Conservation (phyloP, 768 basidiomycete species). For the Boletus sensibilis region DNA sequence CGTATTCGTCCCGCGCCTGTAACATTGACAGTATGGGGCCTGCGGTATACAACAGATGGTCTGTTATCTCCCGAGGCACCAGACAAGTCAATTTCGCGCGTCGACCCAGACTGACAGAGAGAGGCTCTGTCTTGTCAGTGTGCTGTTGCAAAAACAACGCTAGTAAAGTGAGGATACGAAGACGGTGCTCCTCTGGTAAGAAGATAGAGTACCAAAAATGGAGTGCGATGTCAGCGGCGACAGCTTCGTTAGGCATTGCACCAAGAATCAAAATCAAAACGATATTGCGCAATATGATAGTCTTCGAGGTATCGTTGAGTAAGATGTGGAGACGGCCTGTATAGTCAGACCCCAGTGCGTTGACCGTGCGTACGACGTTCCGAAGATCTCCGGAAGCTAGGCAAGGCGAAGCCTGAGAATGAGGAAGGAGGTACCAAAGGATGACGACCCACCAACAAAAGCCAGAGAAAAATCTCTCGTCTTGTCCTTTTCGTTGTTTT, state of each 20-base stretch:
- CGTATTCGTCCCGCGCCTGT: slow-evolving; percentile 30
- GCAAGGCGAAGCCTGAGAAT: background rate
- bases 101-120: slow-evolving; percentile 11
- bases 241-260: slow-evolving; percentile 25
- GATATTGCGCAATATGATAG: slow-evolving; percentile 38
- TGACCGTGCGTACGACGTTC: slow-evolving; percentile 42
- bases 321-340: slow-evolving; percentile 39
- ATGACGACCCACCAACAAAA: slow-evolving; percentile 16
- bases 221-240: slow-evolving; percentile 43
- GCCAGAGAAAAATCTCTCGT: slow-evolving; percentile 24
- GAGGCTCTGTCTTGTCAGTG: slow-evolving; percentile 14
- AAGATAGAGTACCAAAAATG: slow-evolving; percentile 49
- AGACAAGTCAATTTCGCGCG: slow-evolving; percentile 21
- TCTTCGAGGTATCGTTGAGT: slow-evolving; percentile 40
- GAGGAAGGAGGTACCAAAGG: too few relatives aligned
- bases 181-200: slow-evolving; percentile 34
- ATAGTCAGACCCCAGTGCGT: slow-evolving; percentile 40
- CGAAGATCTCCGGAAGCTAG: slow-evolving; percentile 48
- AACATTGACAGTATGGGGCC: slow-evolving; percentile 21
- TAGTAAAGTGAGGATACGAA: slow-evolving; percentile 21
- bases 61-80: slow-evolving; percentile 26
- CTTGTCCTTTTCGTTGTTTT: slow-evolving; percentile 21
- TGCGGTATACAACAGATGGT: slow-evolving; percentile 29
- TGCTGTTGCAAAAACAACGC: slow-evolving; percentile 12
- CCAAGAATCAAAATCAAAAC: slow-evolving; percentile 42